Evolutionary conservation across 805 yeast species (phyloP).

Genomic region (Debaryomyces castellii): DNA sequence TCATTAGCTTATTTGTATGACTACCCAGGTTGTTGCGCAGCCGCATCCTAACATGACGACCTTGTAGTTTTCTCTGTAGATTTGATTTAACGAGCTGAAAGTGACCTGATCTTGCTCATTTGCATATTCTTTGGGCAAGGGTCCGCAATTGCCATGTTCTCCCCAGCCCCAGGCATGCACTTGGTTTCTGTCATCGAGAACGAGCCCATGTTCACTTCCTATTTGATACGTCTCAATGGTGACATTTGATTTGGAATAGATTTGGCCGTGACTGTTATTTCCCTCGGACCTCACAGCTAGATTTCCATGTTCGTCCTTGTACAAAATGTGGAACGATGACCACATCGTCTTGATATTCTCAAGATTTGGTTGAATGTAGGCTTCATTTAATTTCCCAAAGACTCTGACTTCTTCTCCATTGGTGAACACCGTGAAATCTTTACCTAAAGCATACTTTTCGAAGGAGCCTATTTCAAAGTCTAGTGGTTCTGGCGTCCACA

Average conservation of each 20-base stretch:
- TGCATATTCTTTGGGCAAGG: slow-evolving; percentile 5
- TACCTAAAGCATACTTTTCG: slow-evolving; percentile 43
- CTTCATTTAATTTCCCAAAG: slow-evolving; percentile 16
- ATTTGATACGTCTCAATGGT: slow-evolving; percentile 31
- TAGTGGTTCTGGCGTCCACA: slow-evolving; percentile 24
- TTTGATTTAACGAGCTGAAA: slow-evolving; percentile 33
- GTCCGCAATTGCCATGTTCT: slow-evolving; percentile 95
- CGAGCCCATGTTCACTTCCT: slow-evolving; percentile 89
- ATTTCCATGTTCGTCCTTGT: not conserved
- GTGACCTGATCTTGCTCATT: slow-evolving; percentile 26
- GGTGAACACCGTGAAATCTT: slow-evolving; percentile 54
- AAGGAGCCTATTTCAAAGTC: slow-evolving; percentile 9
- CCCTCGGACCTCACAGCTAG: slow-evolving; percentile 53
- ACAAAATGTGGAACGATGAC: slow-evolving; percentile 66
- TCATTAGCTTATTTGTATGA: slow-evolving; percentile 14
- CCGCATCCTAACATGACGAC: slow-evolving; percentile 52
- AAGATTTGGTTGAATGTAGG: slow-evolving; percentile 1
- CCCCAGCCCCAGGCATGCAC: slow-evolving; percentile 97
- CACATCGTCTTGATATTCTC: slow-evolving; percentile 54
- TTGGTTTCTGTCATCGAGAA: slow-evolving; percentile 22
- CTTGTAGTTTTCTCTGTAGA: slow-evolving; percentile 20
- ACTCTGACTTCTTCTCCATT: slow-evolving; percentile 11
- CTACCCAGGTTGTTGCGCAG: slow-evolving; percentile 69
- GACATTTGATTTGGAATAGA: slow-evolving; percentile 21
- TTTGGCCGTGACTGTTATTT: slow-evolving; percentile 75